A percentile compares a stretch with the other conserved stretches of the same genome.
Conservation (phyloP, 2,329 filamentous ascomycete genomes). For the Pseudocercospora cruenta region DNA sequence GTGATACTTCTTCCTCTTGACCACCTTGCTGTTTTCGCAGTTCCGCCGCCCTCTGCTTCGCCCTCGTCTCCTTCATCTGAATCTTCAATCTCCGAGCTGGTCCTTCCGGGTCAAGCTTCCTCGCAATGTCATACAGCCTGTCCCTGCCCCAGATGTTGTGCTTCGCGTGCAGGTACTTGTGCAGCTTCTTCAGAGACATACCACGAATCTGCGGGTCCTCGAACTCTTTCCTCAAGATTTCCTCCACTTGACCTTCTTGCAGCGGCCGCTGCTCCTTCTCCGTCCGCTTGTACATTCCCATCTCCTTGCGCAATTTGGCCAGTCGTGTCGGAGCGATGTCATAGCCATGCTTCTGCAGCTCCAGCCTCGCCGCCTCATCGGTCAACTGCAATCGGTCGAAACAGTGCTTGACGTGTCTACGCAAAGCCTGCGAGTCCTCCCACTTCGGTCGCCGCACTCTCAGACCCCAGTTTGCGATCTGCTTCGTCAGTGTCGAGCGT, state of each 20-base stretch:
- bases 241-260: slow-evolving; percentile 8
- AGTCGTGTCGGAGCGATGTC: slow-evolving; percentile 8
- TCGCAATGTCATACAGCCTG: slow-evolving; percentile 14
- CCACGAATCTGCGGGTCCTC: slow-evolving; percentile 9
- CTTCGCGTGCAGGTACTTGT: slow-evolving; percentile 15
- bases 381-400: slow-evolving; percentile 14
- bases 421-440: slow-evolving; percentile 15
- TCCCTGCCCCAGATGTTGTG: slow-evolving; percentile 15
- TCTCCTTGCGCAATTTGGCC: slow-evolving; percentile 17
- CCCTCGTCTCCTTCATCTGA: slow-evolving; percentile 10
- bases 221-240: slow-evolving; percentile 10
- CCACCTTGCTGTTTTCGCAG: neutral
- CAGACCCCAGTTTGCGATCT: slow-evolving; percentile 9
- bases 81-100: slow-evolving; percentile 10
- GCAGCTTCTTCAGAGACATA: slow-evolving; percentile 12
- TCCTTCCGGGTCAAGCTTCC: slow-evolving; percentile 17
- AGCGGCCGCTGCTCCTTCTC: slow-evolving; percentile 5
- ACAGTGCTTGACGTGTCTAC: slow-evolving; percentile 13
- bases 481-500: slow-evolving; percentile 13
- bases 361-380: slow-evolving; percentile 9
- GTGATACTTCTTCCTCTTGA: neutral
- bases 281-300: slow-evolving; percentile 18
- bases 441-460: slow-evolving; percentile 13
- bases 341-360: slow-evolving; percentile 10
- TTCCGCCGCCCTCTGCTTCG: slow-evolving; percentile 11